phyloP scores from a whole-genome alignment of 2,329 filamentous ascomycete genomes.

The Ceratocystis papillata region DNA sequence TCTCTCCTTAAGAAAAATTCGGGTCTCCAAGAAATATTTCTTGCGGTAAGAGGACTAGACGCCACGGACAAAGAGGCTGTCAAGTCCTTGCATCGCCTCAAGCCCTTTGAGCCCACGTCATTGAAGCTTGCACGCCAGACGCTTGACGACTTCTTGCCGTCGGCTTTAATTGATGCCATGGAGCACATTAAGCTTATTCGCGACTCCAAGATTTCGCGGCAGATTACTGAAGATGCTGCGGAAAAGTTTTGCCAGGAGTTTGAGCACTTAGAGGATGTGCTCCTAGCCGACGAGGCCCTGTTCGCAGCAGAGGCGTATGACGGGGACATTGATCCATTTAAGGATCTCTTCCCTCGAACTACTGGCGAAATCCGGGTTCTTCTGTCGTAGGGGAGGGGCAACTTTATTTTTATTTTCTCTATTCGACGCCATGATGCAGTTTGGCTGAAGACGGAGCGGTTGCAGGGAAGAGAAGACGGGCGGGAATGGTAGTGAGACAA shows the following conservation, averaged over 20 bases:
- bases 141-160: conserved; percentile 84
- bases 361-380: conserved; percentile 50
- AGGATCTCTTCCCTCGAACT: conserved; percentile 47
- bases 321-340: conserved; percentile 31
- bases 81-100: conserved; percentile 38
- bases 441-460: neutral
- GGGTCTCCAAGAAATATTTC: conserved; percentile 55
- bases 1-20: conserved; percentile 63
- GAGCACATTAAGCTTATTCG: conserved; percentile 67
- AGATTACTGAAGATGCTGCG: conserved; percentile 72
- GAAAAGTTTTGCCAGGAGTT: conserved; percentile 79
- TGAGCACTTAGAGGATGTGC: conserved; percentile 45
- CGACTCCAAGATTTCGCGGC: conserved; percentile 58
- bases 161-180: conserved; percentile 82
- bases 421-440: neutral
- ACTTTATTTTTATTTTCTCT: neutral
- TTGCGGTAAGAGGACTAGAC: conserved; percentile 17
- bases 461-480: neutral
- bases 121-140: conserved; percentile 61
- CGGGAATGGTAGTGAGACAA: neutral
- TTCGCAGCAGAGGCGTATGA: conserved; percentile 25
- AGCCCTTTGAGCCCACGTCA: conserved; percentile 47
- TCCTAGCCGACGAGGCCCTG: conserved; percentile 36
- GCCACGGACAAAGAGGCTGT: conserved; percentile 39
- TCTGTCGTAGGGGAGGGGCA: conserved; percentile 36